phyloP scores from a whole-genome alignment of 2,329 filamentous ascomycete species.

The Colletotrichum sp. region DNA sequence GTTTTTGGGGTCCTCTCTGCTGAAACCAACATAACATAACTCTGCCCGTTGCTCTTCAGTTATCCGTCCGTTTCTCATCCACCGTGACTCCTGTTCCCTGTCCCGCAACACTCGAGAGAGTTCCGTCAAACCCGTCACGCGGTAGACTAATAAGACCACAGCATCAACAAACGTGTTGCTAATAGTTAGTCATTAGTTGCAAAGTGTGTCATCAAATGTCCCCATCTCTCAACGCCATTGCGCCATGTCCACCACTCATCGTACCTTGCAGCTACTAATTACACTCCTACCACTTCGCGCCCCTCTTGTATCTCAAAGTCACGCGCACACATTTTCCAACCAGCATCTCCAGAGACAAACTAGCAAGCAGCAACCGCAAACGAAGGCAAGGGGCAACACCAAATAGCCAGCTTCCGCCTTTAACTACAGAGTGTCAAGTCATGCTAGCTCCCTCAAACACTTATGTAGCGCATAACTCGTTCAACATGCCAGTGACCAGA shows the following conservation, averaged over 20 bases:
- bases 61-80: background rate
- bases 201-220: background rate
- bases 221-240: background rate
- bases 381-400: background rate
- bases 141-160: background rate
- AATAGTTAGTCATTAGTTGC: background rate
- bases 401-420: background rate
- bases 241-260: background rate
- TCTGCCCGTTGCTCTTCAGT: background rate
- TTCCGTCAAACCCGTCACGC: background rate
- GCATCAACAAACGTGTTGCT: background rate
- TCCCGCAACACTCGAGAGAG: background rate
- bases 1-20: background rate
- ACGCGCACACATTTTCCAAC: background rate
- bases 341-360: background rate
- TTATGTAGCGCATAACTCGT: background rate
- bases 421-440: background rate
- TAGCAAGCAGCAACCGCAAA: background rate
- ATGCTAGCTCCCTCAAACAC: background rate
- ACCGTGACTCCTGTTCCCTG: background rate
- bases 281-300: background rate
- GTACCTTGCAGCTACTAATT: conserved; percentile 1
- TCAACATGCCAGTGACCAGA: background rate
- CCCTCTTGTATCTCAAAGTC: background rate
- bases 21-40: background rate